Base-by-base conservation (phyloP, 208 protist species). In the Wallacemonas rigidus region DNA sequence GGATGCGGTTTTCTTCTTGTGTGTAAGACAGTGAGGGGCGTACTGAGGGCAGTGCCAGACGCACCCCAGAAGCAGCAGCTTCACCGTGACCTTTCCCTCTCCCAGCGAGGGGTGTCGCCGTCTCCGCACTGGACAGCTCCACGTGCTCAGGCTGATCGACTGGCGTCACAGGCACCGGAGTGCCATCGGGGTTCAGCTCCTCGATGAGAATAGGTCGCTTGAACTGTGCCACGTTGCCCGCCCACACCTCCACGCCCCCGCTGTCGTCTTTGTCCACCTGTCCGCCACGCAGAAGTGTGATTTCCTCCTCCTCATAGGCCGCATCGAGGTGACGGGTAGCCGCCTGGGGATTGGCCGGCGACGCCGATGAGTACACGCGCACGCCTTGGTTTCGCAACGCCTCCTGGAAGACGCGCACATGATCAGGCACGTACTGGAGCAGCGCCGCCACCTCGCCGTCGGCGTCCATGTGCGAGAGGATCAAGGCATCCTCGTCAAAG, bases 221-320 rank as follows among this genome's bases (percentile, higher is more conserved):
- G 73, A 96, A 96, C 48, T 89, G 79, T 4, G 75, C 87, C 11
- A 96, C 76, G 75, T 96, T 96, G 38, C 92, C 92, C 0, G 65
- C 26, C 92, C 92, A 96, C 26, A 95, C 80, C 53, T 77, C 77
- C 12, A 94, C 82, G 1, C 71, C 55, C 14, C 50, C 79, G 26
- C n/a, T 68, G 26, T 45, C 77, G 7, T 44, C 69, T n/a, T 54
- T 48, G n/a, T 11, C 45, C 26, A 38, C 61, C 26, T 61, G 61
- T 1, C 48, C 70, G 72, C 50, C 88, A 56, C 40, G 85, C 53
- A 54, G 77, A 71, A 47, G 83, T 84, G 51, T 71, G 8, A 50
- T 17, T 41, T 65, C 60, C 17, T 65, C 60, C 60, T 68, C 51
- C 55, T 72, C 69, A 17, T 63, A 53, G 26, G 38, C 35, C 9